Evolutionary conservation across 441 rosid genomes (phyloP).

Genomic region (Biscutella auriculata): DNA sequence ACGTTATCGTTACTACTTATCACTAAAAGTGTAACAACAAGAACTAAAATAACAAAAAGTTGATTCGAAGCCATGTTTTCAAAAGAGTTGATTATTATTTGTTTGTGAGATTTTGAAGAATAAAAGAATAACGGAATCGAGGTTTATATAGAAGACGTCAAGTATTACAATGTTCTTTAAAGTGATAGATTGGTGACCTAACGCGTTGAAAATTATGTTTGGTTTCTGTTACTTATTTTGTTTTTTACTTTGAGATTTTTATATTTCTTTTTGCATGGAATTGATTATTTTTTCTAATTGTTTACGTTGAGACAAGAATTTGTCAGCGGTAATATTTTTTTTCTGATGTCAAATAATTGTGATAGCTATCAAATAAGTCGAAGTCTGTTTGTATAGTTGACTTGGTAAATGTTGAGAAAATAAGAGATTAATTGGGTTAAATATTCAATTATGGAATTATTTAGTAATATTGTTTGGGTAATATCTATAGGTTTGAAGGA

Average conservation of each 20-base stretch:
- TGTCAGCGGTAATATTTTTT: neutral
- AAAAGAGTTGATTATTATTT: neutral
- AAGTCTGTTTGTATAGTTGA: conserved; percentile 3
- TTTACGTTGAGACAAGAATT: too few species aligned
- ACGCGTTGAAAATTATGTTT: conserved; percentile 43
- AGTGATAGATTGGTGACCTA: conserved; percentile 46
- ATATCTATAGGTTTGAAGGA: too few species aligned
- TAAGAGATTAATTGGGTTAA: neutral
- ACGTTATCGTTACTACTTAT: conserved; percentile 19
- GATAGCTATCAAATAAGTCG: neutral
- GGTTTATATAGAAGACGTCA: conserved; percentile 36
- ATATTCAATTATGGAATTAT: too few species aligned
- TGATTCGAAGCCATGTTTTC: conserved; percentile 30
- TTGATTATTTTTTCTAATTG: neutral
- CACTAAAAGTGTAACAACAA: conserved; percentile 25
- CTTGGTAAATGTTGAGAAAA: neutral
- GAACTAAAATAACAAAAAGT: conserved; percentile 2
- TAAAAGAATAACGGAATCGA: conserved; percentile 1
- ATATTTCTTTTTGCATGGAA: conserved; percentile 6
- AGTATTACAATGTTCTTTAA: neutral
- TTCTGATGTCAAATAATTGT: neutral
- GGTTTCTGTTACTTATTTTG: neutral
- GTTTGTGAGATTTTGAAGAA: too few species aligned
- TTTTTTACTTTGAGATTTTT: neutral
- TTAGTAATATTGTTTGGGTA: too few species aligned